phyloP scores from a whole-genome alignment of 2,329 filamentous ascomycete genomes.

The Pleoardoris graminearum region DNA sequence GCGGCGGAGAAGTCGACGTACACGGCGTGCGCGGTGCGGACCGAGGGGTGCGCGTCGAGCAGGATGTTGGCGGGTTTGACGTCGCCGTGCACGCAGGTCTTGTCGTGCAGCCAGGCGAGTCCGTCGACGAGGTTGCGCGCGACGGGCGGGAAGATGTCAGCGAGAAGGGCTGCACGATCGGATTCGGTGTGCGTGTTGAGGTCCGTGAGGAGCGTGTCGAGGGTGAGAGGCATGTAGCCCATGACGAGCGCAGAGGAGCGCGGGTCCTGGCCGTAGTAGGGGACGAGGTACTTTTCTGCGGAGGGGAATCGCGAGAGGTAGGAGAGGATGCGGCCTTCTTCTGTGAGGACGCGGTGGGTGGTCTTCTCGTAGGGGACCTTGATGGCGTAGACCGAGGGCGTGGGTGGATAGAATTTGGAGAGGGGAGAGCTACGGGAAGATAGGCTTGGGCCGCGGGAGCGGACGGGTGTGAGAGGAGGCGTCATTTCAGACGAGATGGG shows the following conservation, averaged over 20 bases:
- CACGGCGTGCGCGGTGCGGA: conserved; percentile 25
- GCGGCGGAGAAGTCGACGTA: conserved; percentile 52
- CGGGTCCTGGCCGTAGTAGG: conserved; percentile 39
- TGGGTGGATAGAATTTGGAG: conserved; percentile 8
- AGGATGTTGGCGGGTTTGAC: conserved; percentile 55
- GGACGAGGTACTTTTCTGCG: conserved; percentile 30
- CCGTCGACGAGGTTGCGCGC: conserved; percentile 46
- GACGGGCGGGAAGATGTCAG: conserved; percentile 46
- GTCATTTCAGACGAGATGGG: conserved; percentile 18
- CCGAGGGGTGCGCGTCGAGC: conserved; percentile 23
- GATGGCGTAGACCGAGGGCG: conserved; percentile 37
- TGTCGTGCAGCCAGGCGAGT: conserved; percentile 48
- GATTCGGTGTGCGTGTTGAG: conserved; percentile 34
- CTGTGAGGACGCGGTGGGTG: conserved; percentile 35
- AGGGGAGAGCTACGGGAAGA: conserved; percentile 21
- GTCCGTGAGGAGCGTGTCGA: conserved; percentile 34
- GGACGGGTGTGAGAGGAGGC: conserved; percentile 35
- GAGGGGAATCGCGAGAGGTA: conserved; percentile 34
- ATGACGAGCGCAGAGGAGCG: conserved; percentile 38
- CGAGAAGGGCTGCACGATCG: conserved; percentile 41
- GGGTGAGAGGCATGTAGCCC: conserved; percentile 36
- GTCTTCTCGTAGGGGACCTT: conserved; percentile 37
- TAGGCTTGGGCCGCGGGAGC: conserved; percentile 22
- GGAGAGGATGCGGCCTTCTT: conserved; percentile 40
- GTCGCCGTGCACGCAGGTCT: conserved; percentile 49